Evolutionary conservation across 2,329 filamentous ascomycete species (phyloP).

Genomic region (Pestalotiopsis sp.): DNA sequence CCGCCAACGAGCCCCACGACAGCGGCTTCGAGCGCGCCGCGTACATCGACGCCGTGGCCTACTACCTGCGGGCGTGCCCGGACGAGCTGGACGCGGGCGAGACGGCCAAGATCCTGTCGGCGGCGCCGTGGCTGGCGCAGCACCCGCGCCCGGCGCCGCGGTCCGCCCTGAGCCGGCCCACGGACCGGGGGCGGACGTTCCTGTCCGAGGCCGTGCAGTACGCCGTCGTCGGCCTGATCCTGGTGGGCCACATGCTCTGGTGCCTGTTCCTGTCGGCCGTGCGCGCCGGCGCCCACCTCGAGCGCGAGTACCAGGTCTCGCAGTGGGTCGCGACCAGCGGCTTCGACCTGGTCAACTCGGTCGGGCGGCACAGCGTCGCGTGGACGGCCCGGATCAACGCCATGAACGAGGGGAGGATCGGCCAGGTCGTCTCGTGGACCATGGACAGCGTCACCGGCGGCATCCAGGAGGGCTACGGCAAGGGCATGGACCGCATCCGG

Average conservation of each 20-base stretch:
- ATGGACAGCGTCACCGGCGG: constrained; percentile 67
- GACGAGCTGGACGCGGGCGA: constrained; percentile 14
- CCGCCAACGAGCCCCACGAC: constrained; percentile 16
- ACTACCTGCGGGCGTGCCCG: constrained; percentile 16
- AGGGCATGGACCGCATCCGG: constrained; percentile 27
- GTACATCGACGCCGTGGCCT: constrained; percentile 19
- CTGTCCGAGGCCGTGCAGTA: constrained; percentile 62
- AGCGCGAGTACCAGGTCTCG: constrained; percentile 68
- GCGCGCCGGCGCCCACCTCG: constrained; percentile 59
- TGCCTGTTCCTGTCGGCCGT: constrained; percentile 57
- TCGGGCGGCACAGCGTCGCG: constrained; percentile 54
- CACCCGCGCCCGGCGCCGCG: constrained; percentile 1
- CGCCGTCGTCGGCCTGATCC: constrained; percentile 59
- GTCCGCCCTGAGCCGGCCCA: constrained; percentile 16
- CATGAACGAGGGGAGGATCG: constrained; percentile 68
- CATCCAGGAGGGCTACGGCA: constrained; percentile 64
- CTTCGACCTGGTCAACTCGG: constrained; percentile 52
- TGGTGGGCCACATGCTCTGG: constrained; percentile 62
- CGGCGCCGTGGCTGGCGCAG: constrained; percentile 15
- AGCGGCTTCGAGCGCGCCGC: constrained; percentile 15
- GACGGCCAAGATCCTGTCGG: constrained; percentile 15
- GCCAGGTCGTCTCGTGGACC: constrained; percentile 64
- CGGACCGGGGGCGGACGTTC: constrained; percentile 43
- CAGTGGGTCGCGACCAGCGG: constrained; percentile 57
- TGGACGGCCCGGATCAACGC: constrained; percentile 58